Evolutionary conservation across 768 basidiomycete species (phyloP).

Genomic region (Paxillus rubicundulus): DNA sequence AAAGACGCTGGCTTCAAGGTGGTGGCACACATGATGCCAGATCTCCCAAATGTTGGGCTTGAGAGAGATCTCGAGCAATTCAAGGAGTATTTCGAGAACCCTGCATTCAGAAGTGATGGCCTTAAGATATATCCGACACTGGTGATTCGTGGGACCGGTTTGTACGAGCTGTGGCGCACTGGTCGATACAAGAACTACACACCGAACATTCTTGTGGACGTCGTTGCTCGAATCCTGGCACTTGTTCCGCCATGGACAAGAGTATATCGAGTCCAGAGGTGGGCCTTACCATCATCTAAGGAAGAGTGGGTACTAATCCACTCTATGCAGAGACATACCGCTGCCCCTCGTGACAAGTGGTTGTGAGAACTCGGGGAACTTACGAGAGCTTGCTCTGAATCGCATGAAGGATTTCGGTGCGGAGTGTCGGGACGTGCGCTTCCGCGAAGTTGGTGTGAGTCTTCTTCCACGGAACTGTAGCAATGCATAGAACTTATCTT

Average conservation of each 20-base stretch:
- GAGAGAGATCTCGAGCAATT: slow-evolving; percentile 98
- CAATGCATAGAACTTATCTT: slow-evolving; percentile 4
- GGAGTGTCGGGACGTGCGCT: slow-evolving; percentile 95
- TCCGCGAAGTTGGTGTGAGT: slow-evolving; percentile 95
- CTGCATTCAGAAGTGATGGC: slow-evolving; percentile 94
- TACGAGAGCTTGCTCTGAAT: slow-evolving; percentile 92
- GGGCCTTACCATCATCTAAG: slow-evolving; percentile 15
- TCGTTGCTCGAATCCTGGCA: slow-evolving; percentile 93
- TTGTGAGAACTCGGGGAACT: slow-evolving; percentile 95
- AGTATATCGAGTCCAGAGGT: slow-evolving; percentile 97
- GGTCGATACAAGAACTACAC: slow-evolving; percentile 99
- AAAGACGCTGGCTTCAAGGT: slow-evolving; percentile 99
- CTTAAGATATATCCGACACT: slow-evolving; percentile 98
- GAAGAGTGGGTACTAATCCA: slow-evolving; percentile 1
- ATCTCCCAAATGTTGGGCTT: slow-evolving; percentile 94
- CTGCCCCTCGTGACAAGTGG: slow-evolving; percentile 95
- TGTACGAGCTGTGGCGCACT: slow-evolving; percentile 95
- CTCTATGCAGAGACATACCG: slow-evolving; percentile 78
- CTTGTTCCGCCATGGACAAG: slow-evolving; percentile 98
- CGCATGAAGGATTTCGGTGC: slow-evolving; percentile 99
- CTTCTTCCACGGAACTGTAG: background rate
- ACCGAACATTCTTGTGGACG: slow-evolving; percentile 96
- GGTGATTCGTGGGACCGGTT: slow-evolving; percentile 94
- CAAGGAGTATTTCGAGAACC: slow-evolving; percentile 99
- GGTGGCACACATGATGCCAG: slow-evolving; percentile 99